Evolutionary conservation across 345 rosid species (phyloP).

Genomic region (Sisymbrium irio): DNA sequence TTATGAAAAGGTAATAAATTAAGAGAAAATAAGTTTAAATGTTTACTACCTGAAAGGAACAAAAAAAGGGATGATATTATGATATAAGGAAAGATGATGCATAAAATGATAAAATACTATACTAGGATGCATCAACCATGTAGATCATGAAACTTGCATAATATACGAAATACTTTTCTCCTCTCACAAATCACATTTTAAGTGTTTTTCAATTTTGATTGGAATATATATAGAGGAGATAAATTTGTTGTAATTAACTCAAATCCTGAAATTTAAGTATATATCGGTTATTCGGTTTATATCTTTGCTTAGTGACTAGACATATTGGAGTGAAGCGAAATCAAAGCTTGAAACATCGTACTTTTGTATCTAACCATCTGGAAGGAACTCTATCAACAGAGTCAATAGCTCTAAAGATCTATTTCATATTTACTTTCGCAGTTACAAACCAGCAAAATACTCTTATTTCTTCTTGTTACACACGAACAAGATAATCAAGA

Average conservation of each 20-base stretch:
- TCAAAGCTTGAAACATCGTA: background rate
- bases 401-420: background rate
- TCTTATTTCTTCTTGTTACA: background rate
- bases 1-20: background rate
- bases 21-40: background rate
- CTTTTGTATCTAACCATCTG: background rate
- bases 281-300: background rate
- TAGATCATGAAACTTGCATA: background rate
- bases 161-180: background rate
- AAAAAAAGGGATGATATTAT: background rate
- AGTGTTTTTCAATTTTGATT: background rate
- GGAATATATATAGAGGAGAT: background rate
- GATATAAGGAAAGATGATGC: background rate
- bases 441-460: background rate
- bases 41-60: background rate
- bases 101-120: background rate
- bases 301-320: background rate
- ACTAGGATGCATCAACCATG: background rate
- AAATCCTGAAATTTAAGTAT: background rate
- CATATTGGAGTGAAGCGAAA: background rate
- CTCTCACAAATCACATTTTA: background rate
- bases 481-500: background rate
- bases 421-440: background rate
- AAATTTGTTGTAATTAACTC: background rate
- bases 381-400: background rate